These are phyloP conservation scores for Irpex sp. DNA, from an alignment of 1,284 basidiomycete genomes.

Conservation along the genomic window DNA sequence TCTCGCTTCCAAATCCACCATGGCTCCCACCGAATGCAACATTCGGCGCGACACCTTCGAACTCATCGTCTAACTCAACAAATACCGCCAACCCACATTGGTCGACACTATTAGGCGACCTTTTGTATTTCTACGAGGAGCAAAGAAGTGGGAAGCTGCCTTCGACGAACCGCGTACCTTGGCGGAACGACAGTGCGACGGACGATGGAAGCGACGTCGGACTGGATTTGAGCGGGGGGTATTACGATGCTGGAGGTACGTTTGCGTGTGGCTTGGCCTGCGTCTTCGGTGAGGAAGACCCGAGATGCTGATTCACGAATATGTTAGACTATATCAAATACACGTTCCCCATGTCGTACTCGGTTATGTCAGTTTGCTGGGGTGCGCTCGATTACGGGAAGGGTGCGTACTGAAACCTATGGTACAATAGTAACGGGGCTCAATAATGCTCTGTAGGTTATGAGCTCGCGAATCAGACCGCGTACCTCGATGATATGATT, in stretches of 20 bases:
- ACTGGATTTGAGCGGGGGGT: constrained; percentile 82
- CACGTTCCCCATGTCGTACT: constrained; percentile 77
- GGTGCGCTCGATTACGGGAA: constrained; percentile 79
- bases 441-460: constrained; percentile 51
- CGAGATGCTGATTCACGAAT: background rate
- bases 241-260: constrained; percentile 86
- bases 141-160: constrained; percentile 82
- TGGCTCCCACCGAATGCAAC: constrained; percentile 63
- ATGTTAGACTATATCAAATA: constrained; percentile 80
- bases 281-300: background rate
- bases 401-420: constrained; percentile 36
- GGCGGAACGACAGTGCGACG: constrained; percentile 81
- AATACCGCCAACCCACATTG: constrained; percentile 71
- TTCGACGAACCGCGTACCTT: constrained; percentile 68
- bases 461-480: constrained; percentile 79
- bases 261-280: constrained; percentile 1
- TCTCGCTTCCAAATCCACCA: constrained; percentile 58
- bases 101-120: constrained; percentile 74
- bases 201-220: constrained; percentile 75
- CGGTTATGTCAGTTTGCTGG: constrained; percentile 84
- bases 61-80: constrained; percentile 30
- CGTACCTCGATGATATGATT: constrained; percentile 83
- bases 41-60: constrained; percentile 45
- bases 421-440: background rate
- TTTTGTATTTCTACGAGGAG: constrained; percentile 88